Evolutionary conservation across 2,329 filamentous ascomycete species (phyloP), one percentile per base, ranked within the genome.

Genomic region (Botrytis byssoidea): DNA sequence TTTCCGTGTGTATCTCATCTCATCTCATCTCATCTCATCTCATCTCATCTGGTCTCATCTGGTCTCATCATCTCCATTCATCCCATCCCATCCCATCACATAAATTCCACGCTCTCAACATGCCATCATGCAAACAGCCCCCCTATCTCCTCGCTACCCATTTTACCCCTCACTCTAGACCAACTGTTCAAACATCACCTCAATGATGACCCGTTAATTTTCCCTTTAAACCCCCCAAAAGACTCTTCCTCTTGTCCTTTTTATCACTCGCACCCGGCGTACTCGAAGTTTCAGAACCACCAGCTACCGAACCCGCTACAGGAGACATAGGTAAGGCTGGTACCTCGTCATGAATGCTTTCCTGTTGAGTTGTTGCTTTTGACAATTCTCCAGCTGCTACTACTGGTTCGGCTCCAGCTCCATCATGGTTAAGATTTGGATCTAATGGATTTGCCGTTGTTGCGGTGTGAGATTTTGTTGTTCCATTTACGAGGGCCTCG

Each of bases 401-500:
- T 4, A 9, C 46, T 25, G 46, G 46, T 48, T 25, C 46, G 20
- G n/a, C 63, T 48, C 25, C 65, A 42, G 60, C 22, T 46, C 40
- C 69, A 32, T 65, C 72, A 42, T n/a, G 10, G 7, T 67, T 59
- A 9, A 59, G 5, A 6, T n/a, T 44, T 57, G 46, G 20, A 67
- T 67, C 37, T 35, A 59, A 59, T 35, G 20, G 61, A 32, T 57
- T 57, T 42, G 70, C 37, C 1, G n/a, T 44, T 16, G 32, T 10
- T 20, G 46, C 35, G 25, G n/a, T n/a, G 12, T 72, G 20, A 5
- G 67, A n/a, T 37, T 55, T 64, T n/a, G 59, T 66, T 55, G 44
- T 65, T n/a, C 71, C 75, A 44, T 75, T 74, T 42, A 61, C 32
- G 40, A 75, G 22, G 12, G 46, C 32, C 44, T 75, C 74, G 14